A percentile compares a stretch with the other conserved stretches of the same genome.
Conservation (phyloP, 2,329 filamentous ascomycete species). For the Chaetomium strumarium region DNA sequence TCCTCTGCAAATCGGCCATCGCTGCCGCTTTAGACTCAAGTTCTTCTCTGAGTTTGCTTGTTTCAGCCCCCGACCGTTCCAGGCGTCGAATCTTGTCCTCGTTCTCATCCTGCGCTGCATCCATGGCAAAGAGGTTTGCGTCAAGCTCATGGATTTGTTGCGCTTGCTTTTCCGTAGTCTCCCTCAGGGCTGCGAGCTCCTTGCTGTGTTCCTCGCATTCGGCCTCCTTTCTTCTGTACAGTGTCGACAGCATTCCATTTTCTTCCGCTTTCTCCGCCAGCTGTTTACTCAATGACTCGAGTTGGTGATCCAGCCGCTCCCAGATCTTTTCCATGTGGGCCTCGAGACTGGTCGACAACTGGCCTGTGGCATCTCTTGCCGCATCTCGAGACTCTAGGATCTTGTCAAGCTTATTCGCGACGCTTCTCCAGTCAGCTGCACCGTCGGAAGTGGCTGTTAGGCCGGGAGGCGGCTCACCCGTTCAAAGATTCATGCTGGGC, state of each 20-base stretch:
- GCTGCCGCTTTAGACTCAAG: conserved; percentile 13
- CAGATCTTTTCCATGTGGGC: conserved; percentile 5
- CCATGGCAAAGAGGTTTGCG: conserved; percentile 10
- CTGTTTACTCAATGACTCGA: conserved; percentile 18
- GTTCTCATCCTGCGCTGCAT: conserved; percentile 15
- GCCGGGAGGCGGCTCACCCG: conserved; percentile 1
- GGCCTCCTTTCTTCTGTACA: conserved; percentile 16
- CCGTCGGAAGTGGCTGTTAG: not conserved
- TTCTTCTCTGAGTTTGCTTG: conserved; percentile 16
- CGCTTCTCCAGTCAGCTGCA: conserved; percentile 9
- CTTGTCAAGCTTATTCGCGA: conserved; percentile 17
- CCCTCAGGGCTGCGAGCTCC: conserved; percentile 13
- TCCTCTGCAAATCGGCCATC: conserved; percentile 19
- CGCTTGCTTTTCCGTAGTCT: conserved; percentile 10
- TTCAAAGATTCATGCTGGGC: conserved; percentile 5
- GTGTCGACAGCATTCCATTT: conserved; percentile 15
- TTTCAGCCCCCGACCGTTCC: conserved; percentile 8
- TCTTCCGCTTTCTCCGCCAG: conserved; percentile 19
- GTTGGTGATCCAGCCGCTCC: conserved; percentile 16
- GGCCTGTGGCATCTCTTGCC: not conserved
- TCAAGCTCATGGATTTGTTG: conserved; percentile 22
- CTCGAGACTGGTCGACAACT: conserved; percentile 15
- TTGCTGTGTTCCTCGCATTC: conserved; percentile 12
- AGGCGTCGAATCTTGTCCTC: conserved; percentile 9
- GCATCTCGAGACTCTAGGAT: conserved; percentile 9